A percentile compares a stretch with the other conserved stretches of the same genome.
These are phyloP conservation scores for Aciculosporium take DNA, from an alignment of 2,329 filamentous ascomycete species.

Conservation along the genomic window DNA sequence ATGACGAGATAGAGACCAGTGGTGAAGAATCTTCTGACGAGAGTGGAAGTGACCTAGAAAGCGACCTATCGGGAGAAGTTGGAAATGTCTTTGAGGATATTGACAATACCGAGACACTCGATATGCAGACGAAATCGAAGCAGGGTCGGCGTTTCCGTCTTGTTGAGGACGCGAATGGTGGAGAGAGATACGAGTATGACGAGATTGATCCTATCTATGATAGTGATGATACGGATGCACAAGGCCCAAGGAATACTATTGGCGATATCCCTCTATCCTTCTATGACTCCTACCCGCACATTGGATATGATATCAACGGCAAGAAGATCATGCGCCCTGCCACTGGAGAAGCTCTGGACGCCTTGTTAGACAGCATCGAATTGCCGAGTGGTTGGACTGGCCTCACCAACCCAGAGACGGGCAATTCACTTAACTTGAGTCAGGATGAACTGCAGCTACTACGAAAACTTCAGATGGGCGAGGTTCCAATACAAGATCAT, in stretches of 20 bases:
- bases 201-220: conserved; percentile 94
- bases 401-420: conserved; percentile 82
- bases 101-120: not conserved
- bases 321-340: conserved; percentile 96
- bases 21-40: conserved; percentile 10
- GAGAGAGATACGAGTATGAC: conserved; percentile 77
- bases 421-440: conserved; percentile 78
- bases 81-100: not conserved
- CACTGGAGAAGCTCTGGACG: conserved; percentile 84
- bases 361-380: conserved; percentile 89
- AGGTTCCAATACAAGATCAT: conserved; percentile 75
- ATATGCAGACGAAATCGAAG: not conserved
- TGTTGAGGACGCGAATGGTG: conserved; percentile 76
- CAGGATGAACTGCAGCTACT: conserved; percentile 81
- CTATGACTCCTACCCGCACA: conserved; percentile 95
- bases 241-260: conserved; percentile 74
- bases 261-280: conserved; percentile 88
- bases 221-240: conserved; percentile 81
- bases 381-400: conserved; percentile 96
- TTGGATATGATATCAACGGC: conserved; percentile 97
- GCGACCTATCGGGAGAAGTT: conserved; percentile 24
- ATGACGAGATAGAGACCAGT: conserved; percentile 20
- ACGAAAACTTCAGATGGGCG: conserved; percentile 76
- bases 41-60: not conserved
- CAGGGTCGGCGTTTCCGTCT: conserved; percentile 23